These are phyloP conservation scores for Penicillium sp. DNA, from an alignment of 2,329 filamentous ascomycete genomes.

Conservation along the genomic window DNA sequence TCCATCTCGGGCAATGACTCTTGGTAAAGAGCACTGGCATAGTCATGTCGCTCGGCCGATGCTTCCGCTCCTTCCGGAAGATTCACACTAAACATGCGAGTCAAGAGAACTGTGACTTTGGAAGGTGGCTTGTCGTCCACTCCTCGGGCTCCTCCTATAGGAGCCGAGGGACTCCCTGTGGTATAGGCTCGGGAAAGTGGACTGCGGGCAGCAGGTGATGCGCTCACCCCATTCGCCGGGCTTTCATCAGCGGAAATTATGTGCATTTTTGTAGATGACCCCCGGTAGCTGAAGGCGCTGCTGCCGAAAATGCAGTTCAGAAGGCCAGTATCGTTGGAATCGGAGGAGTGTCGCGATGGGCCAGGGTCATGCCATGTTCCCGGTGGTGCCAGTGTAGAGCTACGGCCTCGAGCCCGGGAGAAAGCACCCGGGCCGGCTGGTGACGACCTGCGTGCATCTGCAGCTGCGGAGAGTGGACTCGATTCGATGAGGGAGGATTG, in stretches of 20 bases:
- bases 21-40: conserved; percentile 30
- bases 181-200: conserved; percentile 40
- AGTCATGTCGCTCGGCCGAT: conserved; percentile 34
- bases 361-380: conserved; percentile 33
- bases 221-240: conserved; percentile 20
- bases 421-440: conserved; percentile 39
- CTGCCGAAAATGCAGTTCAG: conserved; percentile 62
- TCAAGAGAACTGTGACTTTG: conserved; percentile 55
- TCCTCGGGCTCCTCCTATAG: conserved; percentile 21
- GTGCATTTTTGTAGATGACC: conserved; percentile 61
- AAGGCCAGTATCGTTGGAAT: conserved; percentile 52
- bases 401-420: conserved; percentile 43
- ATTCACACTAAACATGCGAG: conserved; percentile 58
- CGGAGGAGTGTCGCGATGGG: conserved; percentile 39
- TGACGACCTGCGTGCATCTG: conserved; percentile 32
- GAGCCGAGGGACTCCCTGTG: conserved; percentile 34
- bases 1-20: conserved; percentile 35
- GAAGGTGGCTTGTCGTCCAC: conserved; percentile 40
- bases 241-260: conserved; percentile 49
- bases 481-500: conserved; percentile 37
- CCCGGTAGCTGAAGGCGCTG: conserved; percentile 55
- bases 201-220: conserved; percentile 31
- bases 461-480: conserved; percentile 32
- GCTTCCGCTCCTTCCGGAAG: conserved; percentile 47
- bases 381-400: conserved; percentile 44